A percentile compares a stretch with the other conserved stretches of the same genome.
phyloP scores from a whole-genome alignment of 1,139 yeast genomes.

The Zygosaccharomyces sapae region DNA sequence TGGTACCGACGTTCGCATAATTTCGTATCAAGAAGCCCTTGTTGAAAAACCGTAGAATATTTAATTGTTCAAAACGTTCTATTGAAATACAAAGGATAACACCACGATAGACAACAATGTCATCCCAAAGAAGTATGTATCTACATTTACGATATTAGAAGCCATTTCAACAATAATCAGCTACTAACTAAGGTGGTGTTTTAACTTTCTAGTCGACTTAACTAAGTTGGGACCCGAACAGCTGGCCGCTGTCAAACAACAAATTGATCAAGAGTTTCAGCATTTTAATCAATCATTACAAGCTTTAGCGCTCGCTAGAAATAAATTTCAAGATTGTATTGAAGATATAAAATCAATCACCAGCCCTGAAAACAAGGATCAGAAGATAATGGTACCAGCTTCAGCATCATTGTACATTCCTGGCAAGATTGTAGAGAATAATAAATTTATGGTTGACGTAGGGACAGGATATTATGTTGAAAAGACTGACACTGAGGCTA shows the following conservation, averaged over 20 bases:
- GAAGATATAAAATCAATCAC: slow-evolving; percentile 61
- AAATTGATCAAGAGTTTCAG: slow-evolving; percentile 78
- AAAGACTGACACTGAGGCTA: slow-evolving; percentile 65
- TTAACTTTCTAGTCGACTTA: slow-evolving; percentile 46
- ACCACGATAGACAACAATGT: slow-evolving; percentile 14
- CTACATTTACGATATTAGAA: background rate
- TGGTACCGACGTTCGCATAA: too few species aligned
- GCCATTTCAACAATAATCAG: background rate
- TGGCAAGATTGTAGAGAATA: slow-evolving; percentile 61
- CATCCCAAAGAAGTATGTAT: slow-evolving; percentile 27
- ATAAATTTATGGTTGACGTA: slow-evolving; percentile 80
- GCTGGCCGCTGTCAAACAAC: slow-evolving; percentile 75
- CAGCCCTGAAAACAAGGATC: slow-evolving; percentile 41
- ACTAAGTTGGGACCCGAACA: slow-evolving; percentile 76
- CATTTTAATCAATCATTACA: slow-evolving; percentile 81
- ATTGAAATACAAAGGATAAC: background rate
- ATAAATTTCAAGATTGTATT: slow-evolving; percentile 78
- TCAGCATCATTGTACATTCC: slow-evolving; percentile 88
- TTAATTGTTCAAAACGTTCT: background rate
- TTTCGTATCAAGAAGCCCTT: background rate
- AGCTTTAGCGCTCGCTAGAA: slow-evolving; percentile 79
- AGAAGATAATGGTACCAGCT: slow-evolving; percentile 73
- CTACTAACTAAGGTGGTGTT: slow-evolving; percentile 11
- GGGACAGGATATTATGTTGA: slow-evolving; percentile 96
- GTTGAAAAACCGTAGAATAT: background rate